Conservation (phyloP, 257 asterid species). For the Salvia splendens region DNA sequence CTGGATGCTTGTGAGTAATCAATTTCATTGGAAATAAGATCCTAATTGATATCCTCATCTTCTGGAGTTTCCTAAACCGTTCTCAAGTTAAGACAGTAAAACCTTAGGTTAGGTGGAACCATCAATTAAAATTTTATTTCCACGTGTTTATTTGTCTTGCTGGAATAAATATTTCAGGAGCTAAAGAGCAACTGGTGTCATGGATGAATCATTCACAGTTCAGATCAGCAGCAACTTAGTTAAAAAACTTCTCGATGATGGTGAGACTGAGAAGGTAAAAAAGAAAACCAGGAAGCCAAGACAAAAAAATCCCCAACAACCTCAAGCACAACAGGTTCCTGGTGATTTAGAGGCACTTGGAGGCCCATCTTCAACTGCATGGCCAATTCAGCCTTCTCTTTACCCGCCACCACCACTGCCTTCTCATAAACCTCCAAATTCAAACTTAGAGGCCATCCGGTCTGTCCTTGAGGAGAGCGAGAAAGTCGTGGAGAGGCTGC, state of each 20-base stretch:
- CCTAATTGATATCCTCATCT: too few species aligned
- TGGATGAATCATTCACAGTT: conserved; percentile 80
- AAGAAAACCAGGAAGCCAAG: conserved; percentile 71
- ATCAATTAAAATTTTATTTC: background rate
- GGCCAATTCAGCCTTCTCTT: conserved; percentile 81
- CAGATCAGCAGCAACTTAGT: conserved; percentile 74
- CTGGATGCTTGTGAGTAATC: too few species aligned
- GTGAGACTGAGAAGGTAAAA: conserved; percentile 46
- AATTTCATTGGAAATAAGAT: too few species aligned
- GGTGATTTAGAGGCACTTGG: conserved; percentile 44
- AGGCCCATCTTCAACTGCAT: conserved; percentile 50
- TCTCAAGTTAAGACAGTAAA: background rate
- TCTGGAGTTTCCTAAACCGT: too few species aligned
- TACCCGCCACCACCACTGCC: conserved; percentile 52
- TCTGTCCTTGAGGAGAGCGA: conserved; percentile 77
- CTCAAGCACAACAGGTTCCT: conserved; percentile 39
- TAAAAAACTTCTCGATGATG: conserved; percentile 63
- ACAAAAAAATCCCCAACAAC: conserved; percentile 48
- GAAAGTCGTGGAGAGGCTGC: conserved; percentile 70
- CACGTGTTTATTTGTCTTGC: conserved; percentile 5
- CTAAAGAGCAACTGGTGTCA: conserved; percentile 38
- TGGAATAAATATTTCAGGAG: conserved; percentile 40
- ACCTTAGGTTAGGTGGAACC: background rate
- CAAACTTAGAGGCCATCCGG: conserved; percentile 63
- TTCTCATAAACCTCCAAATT: conserved; percentile 46